Evolutionary conservation across 441 rosid species (phyloP).

Genomic region (Populus trichocarpa): DNA sequence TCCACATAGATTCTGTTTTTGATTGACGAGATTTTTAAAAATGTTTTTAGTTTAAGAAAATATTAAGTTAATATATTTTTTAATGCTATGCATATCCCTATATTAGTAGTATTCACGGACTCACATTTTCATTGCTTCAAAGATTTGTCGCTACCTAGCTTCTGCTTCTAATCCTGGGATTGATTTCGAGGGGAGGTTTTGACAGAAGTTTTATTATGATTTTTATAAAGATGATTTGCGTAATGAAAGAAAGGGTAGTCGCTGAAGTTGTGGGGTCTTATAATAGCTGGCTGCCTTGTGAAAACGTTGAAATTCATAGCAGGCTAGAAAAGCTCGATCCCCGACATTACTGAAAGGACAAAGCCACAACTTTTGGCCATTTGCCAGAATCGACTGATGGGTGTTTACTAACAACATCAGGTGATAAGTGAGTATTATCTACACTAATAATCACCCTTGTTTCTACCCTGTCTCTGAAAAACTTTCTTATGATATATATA

Average conservation of each 20-base stretch:
- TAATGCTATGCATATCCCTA: background rate
- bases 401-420: too few relatives aligned
- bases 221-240: background rate
- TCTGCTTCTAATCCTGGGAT: too few relatives aligned
- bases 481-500: background rate
- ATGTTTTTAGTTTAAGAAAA: too few relatives aligned
- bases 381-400: constrained; percentile 3
- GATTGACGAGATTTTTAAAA: too few relatives aligned
- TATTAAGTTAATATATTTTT: too few relatives aligned
- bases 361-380: background rate
- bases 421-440: background rate
- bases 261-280: background rate
- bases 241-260: background rate
- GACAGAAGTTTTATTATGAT: too few relatives aligned
- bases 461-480: background rate
- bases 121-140: too few relatives aligned
- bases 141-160: too few relatives aligned
- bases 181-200: too few relatives aligned
- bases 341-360: constrained; percentile 14
- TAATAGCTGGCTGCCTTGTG: constrained; percentile 12
- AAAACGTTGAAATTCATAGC: constrained; percentile 9
- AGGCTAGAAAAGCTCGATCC: constrained; percentile 9
- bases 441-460: background rate
- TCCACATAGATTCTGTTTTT: too few relatives aligned
- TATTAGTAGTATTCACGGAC: too few relatives aligned